phyloP scores from a whole-genome alignment of 306 rosid species.

The Medicago lupulina region DNA sequence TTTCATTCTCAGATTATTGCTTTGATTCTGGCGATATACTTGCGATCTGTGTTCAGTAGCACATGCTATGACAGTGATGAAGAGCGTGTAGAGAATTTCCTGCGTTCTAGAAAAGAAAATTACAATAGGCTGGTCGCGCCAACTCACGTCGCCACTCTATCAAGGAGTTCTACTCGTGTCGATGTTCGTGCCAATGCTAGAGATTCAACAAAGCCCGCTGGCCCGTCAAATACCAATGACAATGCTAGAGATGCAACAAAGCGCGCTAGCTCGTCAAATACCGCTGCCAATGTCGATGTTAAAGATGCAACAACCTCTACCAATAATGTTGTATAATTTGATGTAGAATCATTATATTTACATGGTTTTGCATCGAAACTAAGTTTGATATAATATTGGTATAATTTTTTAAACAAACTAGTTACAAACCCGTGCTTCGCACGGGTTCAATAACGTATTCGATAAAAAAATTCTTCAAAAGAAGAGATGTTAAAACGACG shows the following conservation, averaged over 20 bases:
- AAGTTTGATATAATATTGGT: too few relatives aligned
- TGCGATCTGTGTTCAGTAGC: slow-evolving; percentile 22
- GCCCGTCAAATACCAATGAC: neutral
- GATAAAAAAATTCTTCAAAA: too few relatives aligned
- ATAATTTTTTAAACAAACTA: too few relatives aligned
- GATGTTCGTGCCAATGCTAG: neutral
- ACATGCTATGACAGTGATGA: neutral
- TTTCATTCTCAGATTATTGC: slow-evolving; percentile 27
- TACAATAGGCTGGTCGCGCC: neutral
- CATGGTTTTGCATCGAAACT: too few relatives aligned
- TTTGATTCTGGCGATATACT: slow-evolving; percentile 14
- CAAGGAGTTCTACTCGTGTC: neutral
- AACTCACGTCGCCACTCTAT: neutral
- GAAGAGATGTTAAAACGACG: too few relatives aligned
- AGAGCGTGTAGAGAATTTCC: neutral
- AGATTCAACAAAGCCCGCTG: neutral
- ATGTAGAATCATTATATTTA: too few relatives aligned
- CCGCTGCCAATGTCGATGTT: too few relatives aligned
- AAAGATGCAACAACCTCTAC: too few relatives aligned
- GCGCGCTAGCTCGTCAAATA: neutral
- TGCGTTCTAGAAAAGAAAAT: neutral
- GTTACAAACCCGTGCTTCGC: too few relatives aligned
- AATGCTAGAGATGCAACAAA: neutral
- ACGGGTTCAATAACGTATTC: too few relatives aligned
- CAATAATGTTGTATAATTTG: neutral